Conservation (phyloP, 1,284 basidiomycete species). For the Marasmius sp. region DNA sequence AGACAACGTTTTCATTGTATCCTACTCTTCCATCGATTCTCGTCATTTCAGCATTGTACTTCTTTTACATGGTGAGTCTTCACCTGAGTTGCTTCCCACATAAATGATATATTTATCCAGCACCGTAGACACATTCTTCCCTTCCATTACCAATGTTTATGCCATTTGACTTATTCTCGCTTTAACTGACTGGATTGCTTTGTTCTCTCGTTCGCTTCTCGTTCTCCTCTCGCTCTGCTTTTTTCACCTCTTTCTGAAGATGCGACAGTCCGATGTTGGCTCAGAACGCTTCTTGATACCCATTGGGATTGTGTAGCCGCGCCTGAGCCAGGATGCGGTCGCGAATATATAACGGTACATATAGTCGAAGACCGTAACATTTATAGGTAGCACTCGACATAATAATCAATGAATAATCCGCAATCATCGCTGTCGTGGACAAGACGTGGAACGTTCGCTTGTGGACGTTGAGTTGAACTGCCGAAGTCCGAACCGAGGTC, state of each 20-base stretch:
- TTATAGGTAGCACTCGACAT: not conserved
- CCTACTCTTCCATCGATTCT: not conserved
- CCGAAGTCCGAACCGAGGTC: too few species aligned
- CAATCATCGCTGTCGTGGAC: not conserved
- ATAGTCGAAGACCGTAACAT: not conserved
- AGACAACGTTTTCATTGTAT: not conserved
- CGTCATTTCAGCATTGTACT: not conserved
- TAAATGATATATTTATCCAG: not conserved
- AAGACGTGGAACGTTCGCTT: not conserved
- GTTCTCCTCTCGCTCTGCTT: conserved; percentile 20
- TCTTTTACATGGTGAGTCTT: conserved; percentile 1
- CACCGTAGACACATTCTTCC: not conserved
- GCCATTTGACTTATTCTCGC: not conserved
- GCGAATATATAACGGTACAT: not conserved
- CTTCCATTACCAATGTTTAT: not conserved
- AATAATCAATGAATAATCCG: not conserved
- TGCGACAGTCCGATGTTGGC: not conserved
- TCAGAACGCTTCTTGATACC: not conserved
- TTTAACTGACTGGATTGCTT: not conserved
- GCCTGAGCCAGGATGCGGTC: not conserved
- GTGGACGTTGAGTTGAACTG: too few species aligned
- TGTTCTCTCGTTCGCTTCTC: conserved; percentile 19
- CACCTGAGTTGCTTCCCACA: not conserved
- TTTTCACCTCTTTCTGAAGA: conserved; percentile 18
- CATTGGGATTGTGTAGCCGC: not conserved